Conservation (phyloP, 2,329 filamentous ascomycete genomes). For the Trichophyton verrucosum region DNA sequence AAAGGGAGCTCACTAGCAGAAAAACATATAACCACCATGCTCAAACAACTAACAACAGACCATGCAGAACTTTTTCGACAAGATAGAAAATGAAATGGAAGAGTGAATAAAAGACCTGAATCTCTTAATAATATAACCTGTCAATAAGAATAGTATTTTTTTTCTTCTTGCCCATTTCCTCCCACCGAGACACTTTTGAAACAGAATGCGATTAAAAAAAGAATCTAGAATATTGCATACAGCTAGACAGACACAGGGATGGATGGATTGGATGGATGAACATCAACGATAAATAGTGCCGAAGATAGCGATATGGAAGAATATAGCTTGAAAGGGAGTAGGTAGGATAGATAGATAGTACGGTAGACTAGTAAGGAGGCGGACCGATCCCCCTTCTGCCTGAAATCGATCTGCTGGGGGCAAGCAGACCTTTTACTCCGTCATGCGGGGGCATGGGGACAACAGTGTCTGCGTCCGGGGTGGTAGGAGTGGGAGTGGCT, state of each 20-base stretch:
- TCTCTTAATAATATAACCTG: too few relatives aligned
- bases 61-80: neutral
- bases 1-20: neutral
- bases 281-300: too few relatives aligned
- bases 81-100: neutral
- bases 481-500: slow-evolving; percentile 21
- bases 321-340: neutral
- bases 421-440: neutral
- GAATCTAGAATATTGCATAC: too few relatives aligned
- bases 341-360: neutral
- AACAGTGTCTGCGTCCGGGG: neutral
- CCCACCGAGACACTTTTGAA: too few relatives aligned
- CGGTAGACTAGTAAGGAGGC: slow-evolving; percentile 15
- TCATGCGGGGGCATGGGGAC: neutral
- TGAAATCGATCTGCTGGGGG: neutral
- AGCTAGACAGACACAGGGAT: too few relatives aligned
- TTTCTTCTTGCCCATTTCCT: too few relatives aligned
- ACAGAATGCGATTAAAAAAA: too few relatives aligned
- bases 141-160: too few relatives aligned
- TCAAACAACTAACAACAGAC: neutral
- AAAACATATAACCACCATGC: neutral
- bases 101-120: neutral
- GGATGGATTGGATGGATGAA: too few relatives aligned
- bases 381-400: slow-evolving; percentile 14
- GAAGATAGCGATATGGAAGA: too few relatives aligned